Conservation (phyloP, 768 basidiomycete genomes). For the Amanita jacksonii region DNA sequence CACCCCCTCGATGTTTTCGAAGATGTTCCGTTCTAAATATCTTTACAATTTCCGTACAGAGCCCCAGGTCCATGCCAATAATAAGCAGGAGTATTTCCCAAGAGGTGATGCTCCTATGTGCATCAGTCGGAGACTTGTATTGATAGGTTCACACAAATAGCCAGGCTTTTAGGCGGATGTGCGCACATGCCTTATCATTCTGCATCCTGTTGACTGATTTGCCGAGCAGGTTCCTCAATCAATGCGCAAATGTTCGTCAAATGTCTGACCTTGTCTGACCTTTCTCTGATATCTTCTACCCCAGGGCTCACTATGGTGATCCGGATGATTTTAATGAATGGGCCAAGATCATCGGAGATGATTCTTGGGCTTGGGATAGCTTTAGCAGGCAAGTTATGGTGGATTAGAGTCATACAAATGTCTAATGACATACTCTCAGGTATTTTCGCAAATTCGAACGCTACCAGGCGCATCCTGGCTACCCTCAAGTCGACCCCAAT, state of each 20-base stretch:
- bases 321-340: conserved; percentile 67
- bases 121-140: too few species aligned
- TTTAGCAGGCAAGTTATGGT: conserved; percentile 37
- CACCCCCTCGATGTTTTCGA: conserved; percentile 33
- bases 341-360: conserved; percentile 41
- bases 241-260: conserved; percentile 43
- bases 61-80: conserved; percentile 40
- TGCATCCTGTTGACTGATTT: background rate
- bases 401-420: too few species aligned
- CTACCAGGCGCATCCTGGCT: conserved; percentile 35
- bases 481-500: conserved; percentile 35
- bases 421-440: too few species aligned
- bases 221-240: conserved; percentile 42
- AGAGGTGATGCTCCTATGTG: too few species aligned
- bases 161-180: conserved; percentile 68
- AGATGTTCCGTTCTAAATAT: conserved; percentile 35
- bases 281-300: background rate
- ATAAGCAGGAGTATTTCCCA: conserved; percentile 49
- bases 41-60: conserved; percentile 49
- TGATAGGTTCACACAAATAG: too few species aligned
- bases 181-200: conserved; percentile 17
- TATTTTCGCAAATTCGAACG: conserved; percentile 60
- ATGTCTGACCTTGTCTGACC: background rate
- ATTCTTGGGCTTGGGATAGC: conserved; percentile 50
- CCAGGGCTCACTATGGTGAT: conserved; percentile 52